These are phyloP conservation scores for Colletotrichum brevisporum DNA, from an alignment of 2,329 filamentous ascomycete species.

Conservation along the genomic window DNA sequence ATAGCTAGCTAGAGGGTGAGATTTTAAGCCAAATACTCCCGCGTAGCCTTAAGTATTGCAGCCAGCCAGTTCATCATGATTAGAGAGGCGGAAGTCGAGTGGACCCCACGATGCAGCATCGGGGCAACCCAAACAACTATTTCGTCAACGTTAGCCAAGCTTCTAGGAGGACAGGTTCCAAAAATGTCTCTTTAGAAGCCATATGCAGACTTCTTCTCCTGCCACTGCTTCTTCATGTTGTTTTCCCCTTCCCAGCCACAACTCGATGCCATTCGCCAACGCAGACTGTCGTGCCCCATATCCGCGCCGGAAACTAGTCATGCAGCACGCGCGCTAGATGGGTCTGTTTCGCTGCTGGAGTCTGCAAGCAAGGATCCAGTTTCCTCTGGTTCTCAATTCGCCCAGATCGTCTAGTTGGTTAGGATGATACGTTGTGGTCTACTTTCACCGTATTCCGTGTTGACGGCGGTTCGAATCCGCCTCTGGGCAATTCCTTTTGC, in stretches of 20 bases:
- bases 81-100: too few species aligned
- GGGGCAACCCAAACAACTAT: too few species aligned
- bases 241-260: not conserved
- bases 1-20: too few species aligned
- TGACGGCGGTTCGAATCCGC: constrained; percentile 42
- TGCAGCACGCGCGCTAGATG: constrained; percentile 17
- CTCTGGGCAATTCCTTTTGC: constrained; percentile 27
- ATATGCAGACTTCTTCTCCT: not conserved
- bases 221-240: not conserved
- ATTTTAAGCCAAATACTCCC: too few species aligned
- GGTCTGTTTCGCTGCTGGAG: not conserved
- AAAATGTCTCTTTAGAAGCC: too few species aligned
- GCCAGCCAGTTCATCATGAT: too few species aligned
- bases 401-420: constrained; percentile 42
- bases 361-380: not conserved
- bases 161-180: too few species aligned
- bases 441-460: constrained; percentile 38
- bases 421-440: constrained; percentile 41
- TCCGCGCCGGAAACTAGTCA: constrained; percentile 5
- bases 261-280: constrained; percentile 7
- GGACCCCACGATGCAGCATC: too few species aligned
- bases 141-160: not conserved
- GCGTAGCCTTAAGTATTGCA: too few species aligned
- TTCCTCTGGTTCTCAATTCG: not conserved
- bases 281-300: constrained; percentile 1